Conservation (phyloP, 495 filamentous ascomycete species). For the Extremus antarcticus region DNA sequence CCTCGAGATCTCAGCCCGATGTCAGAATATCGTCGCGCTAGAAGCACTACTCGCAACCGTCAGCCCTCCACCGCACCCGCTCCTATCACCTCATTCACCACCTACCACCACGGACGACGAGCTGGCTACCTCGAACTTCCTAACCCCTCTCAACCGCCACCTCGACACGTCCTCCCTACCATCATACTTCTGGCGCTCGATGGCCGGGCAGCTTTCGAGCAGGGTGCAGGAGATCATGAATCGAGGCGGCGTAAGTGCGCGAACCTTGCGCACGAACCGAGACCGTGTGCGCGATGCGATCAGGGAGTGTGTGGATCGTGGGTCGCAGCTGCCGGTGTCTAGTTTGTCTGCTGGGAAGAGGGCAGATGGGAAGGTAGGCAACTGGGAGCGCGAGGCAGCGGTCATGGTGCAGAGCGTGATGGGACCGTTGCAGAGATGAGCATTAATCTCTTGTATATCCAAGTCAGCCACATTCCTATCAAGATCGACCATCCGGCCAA, state of each 20-base stretch:
- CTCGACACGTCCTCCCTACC: constrained; percentile 80
- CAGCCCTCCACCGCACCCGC: constrained; percentile 53
- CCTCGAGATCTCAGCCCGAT: constrained; percentile 67
- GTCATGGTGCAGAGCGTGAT: constrained; percentile 82
- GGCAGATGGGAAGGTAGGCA: constrained; percentile 27
- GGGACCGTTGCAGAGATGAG: constrained; percentile 20
- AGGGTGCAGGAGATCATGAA: constrained; percentile 74
- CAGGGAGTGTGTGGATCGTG: constrained; percentile 69
- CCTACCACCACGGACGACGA: constrained; percentile 11
- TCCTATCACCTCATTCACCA: constrained; percentile 30
- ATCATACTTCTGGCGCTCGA: constrained; percentile 81
- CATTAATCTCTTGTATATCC: constrained; percentile 35
- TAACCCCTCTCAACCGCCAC: constrained; percentile 60
- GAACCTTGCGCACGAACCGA: constrained; percentile 65
- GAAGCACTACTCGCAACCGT: constrained; percentile 64
- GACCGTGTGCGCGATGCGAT: constrained; percentile 67
- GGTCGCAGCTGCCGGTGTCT: constrained; percentile 49
- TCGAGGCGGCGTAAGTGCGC: constrained; percentile 70
- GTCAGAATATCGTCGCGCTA: constrained; percentile 80
- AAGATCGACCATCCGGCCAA: constrained; percentile 45
- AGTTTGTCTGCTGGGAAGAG: constrained; percentile 32
- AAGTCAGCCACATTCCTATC: constrained; percentile 51
- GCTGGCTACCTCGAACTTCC: constrained; percentile 41
- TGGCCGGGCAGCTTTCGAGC: constrained; percentile 64
- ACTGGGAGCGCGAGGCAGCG: constrained; percentile 86